Percentiles rank a stretch among this genome's conserved stretches.
Conservation (phyloP, 2,329 filamentous ascomycete species). For the Emergomyces africanus region DNA sequence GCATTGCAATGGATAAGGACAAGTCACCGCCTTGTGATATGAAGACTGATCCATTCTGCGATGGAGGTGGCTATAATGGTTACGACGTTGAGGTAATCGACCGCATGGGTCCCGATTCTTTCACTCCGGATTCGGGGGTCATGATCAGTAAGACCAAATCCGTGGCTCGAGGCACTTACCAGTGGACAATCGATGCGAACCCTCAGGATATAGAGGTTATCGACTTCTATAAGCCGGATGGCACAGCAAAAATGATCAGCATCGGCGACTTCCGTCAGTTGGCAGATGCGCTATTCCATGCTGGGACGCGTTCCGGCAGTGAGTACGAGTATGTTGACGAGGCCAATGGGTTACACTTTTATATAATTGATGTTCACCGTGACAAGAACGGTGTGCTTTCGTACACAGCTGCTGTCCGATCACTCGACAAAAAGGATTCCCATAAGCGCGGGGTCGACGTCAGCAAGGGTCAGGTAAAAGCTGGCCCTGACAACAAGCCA, state of each 20-base stretch:
- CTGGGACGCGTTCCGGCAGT: constrained; percentile 12
- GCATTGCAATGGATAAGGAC: constrained; percentile 9
- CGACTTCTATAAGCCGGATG: constrained; percentile 10
- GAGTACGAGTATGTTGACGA: constrained; percentile 11
- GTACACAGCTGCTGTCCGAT: constrained; percentile 9
- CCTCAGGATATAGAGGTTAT: constrained; percentile 10
- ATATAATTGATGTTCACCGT: constrained; percentile 10
- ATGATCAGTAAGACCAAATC: constrained; percentile 11
- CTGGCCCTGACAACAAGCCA: constrained; percentile 2
- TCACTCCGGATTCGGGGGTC: constrained; percentile 10
- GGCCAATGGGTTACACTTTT: constrained; percentile 10
- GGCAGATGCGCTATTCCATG: constrained; percentile 11
- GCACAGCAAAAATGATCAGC: constrained; percentile 7
- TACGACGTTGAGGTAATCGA: constrained; percentile 12
- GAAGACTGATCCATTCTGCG: constrained; percentile 8
- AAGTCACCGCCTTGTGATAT: constrained; percentile 6
- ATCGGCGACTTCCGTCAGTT: constrained; percentile 12
- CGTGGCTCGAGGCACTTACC: constrained; percentile 2
- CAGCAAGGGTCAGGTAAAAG: not conserved
- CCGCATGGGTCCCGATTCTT: constrained; percentile 11
- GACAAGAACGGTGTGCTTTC: constrained; percentile 9
- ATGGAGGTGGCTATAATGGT: constrained; percentile 8
- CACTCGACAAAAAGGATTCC: constrained; percentile 5
- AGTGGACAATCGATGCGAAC: constrained; percentile 13
- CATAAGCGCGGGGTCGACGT: constrained; percentile 7